Conservation (phyloP, 1,284 basidiomycete genomes). For the Kalmanozyma brasiliensis region DNA sequence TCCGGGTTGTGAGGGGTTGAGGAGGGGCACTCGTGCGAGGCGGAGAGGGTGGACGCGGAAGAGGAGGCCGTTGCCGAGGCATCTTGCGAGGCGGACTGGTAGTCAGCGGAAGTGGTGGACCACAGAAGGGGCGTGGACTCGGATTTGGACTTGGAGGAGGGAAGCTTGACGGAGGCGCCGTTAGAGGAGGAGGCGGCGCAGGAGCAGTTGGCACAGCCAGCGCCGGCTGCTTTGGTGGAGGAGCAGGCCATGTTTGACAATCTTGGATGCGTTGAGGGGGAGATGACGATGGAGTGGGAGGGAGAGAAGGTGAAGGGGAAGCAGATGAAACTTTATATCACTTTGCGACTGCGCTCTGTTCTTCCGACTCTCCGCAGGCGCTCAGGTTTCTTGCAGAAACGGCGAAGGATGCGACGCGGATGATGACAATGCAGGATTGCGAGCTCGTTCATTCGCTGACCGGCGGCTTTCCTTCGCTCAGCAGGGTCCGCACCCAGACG, state of each 20-base stretch:
- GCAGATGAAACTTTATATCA: too few relatives aligned
- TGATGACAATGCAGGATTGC: too few relatives aligned
- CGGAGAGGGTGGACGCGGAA: constrained; percentile 31
- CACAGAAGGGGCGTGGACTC: constrained; percentile 51
- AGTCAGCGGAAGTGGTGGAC: constrained; percentile 27
- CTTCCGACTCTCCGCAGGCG: too few relatives aligned
- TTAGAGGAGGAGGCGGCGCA: constrained; percentile 23
- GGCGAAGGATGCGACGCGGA: too few relatives aligned
- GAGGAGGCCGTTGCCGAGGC: constrained; percentile 21
- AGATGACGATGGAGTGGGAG: background rate
- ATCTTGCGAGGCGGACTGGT: constrained; percentile 19
- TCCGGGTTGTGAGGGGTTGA: constrained; percentile 21
- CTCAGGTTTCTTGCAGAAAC: too few relatives aligned
- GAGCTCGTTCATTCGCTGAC: too few relatives aligned
- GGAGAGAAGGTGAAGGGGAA: background rate
- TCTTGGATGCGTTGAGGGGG: background rate
- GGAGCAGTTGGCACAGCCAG: constrained; percentile 36
- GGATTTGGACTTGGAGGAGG: constrained; percentile 24
- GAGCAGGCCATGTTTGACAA: constrained; percentile 34
- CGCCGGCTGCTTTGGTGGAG: constrained; percentile 22
- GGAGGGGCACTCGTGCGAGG: constrained; percentile 29
- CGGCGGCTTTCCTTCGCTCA: too few relatives aligned
- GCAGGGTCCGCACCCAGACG: too few relatives aligned
- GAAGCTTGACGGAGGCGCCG: constrained; percentile 31
- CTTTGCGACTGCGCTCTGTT: background rate